Conservation (phyloP, 78 protist genomes). For the Creolimax fragrantissima region DNA sequence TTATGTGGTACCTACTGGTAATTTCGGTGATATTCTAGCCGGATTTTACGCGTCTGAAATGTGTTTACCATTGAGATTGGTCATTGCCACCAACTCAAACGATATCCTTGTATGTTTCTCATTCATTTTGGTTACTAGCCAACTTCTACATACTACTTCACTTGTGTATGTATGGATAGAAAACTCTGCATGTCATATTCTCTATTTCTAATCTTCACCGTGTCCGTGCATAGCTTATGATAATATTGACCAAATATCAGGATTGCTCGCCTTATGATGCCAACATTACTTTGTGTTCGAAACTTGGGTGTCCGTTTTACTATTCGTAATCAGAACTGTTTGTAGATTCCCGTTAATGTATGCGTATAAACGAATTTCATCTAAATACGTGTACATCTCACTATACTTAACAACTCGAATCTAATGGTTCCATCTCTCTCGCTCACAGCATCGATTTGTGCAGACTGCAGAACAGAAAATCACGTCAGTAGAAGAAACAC, state of each 20-base stretch:
- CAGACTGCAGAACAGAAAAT: background rate
- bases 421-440: background rate
- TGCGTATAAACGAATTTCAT: too few relatives aligned
- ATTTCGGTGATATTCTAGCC: constrained; percentile 60
- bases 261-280: too few relatives aligned
- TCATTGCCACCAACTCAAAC: constrained; percentile 58
- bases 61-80: constrained; percentile 37
- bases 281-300: too few relatives aligned
- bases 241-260: too few relatives aligned
- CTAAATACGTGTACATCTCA: too few relatives aligned
- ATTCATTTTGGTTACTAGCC: background rate
- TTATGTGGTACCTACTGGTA: constrained; percentile 48
- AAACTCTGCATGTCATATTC: too few relatives aligned
- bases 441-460: background rate
- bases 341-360: too few relatives aligned
- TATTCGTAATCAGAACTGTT: too few relatives aligned
- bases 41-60: constrained; percentile 48
- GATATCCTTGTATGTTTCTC: constrained; percentile 38
- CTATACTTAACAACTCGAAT: too few relatives aligned
- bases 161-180: background rate
- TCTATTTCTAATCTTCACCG: too few relatives aligned
- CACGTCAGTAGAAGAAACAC: background rate
- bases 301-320: too few relatives aligned
- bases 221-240: too few relatives aligned
- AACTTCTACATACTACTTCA: background rate